These are phyloP conservation scores for Exophiala sideris DNA, from an alignment of 2,329 filamentous ascomycete species.

Conservation along the genomic window DNA sequence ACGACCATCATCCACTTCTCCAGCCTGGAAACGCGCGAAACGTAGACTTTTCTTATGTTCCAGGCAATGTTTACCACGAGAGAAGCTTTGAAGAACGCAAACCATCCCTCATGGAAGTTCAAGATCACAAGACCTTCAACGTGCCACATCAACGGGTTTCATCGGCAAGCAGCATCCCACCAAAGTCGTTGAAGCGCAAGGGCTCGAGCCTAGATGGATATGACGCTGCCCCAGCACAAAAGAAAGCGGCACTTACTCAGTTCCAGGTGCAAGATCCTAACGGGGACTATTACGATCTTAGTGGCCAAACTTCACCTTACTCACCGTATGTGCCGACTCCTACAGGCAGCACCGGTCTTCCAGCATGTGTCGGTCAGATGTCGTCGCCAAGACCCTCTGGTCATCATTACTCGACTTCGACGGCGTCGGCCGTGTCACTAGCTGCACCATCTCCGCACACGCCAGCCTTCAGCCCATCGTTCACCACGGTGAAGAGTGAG, in stretches of 20 bases:
- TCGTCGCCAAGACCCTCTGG: conserved; percentile 41
- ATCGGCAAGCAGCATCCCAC: conserved; percentile 11
- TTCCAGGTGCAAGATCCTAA: conserved; percentile 45
- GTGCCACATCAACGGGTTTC: conserved; percentile 10
- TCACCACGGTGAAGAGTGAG: conserved; percentile 44
- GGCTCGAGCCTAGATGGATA: conserved; percentile 44
- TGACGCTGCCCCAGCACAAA: conserved; percentile 45
- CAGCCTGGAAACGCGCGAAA: conserved; percentile 16
- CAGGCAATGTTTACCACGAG: conserved; percentile 10
- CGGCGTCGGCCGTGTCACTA: conserved; percentile 41
- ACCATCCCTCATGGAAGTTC: conserved; percentile 1
- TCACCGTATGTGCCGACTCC: conserved; percentile 52
- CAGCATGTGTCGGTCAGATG: conserved; percentile 36
- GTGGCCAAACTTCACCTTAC: conserved; percentile 45
- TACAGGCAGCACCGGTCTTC: conserved; percentile 40
- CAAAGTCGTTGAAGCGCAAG: conserved; percentile 19
- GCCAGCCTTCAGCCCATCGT: conserved; percentile 47
- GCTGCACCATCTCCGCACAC: conserved; percentile 50
- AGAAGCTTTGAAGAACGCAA: conserved; percentile 13
- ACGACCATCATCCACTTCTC: conserved; percentile 25
- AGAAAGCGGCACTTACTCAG: conserved; percentile 48
- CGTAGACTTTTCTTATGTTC: conserved; percentile 14
- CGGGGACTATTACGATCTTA: conserved; percentile 52
- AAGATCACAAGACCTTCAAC: conserved; percentile 8
- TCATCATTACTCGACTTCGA: conserved; percentile 43